A percentile compares a stretch with the other conserved stretches of the same genome.
Evolutionary conservation across 352 stramenopile genomes (phyloP).

Genomic region (Globisporangium parvum): DNA sequence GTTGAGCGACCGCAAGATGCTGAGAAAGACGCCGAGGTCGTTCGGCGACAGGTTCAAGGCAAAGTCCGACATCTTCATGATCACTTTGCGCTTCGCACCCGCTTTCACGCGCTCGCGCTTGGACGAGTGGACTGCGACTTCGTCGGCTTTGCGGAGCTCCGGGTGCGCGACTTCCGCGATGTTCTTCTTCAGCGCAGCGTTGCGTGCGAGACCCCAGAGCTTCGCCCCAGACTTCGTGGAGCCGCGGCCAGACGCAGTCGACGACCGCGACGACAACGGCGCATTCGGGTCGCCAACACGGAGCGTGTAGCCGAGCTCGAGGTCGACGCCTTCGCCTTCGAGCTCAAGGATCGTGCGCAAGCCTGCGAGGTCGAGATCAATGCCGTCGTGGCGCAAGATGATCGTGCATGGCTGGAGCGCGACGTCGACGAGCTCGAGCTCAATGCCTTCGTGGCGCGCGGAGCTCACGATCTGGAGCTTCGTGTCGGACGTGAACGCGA

Average conservation of each 20-base stretch:
- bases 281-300: conserved; percentile 33
- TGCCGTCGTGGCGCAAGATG: conserved; percentile 49
- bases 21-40: conserved; percentile 75
- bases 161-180: conserved; percentile 56
- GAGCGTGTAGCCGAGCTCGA: conserved; percentile 70
- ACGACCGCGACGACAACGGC: conserved; percentile 9
- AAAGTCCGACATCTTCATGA: conserved; percentile 82
- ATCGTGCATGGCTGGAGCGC: conserved; percentile 73
- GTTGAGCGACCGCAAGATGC: conserved; percentile 57
- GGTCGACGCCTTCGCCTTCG: conserved; percentile 81
- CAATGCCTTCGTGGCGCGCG: conserved; percentile 52
- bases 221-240: conserved; percentile 29
- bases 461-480: conserved; percentile 60
- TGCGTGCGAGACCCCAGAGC: conserved; percentile 56
- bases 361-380: conserved; percentile 69
- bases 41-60: conserved; percentile 76
- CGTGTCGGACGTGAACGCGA: conserved; percentile 78
- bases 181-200: conserved; percentile 45
- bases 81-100: conserved; percentile 50
- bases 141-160: conserved; percentile 30
- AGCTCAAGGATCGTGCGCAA: conserved; percentile 78
- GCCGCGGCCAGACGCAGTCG: conserved; percentile 2
- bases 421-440: conserved; percentile 74
- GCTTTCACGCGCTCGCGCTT: conserved; percentile 44
- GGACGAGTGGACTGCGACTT: conserved; percentile 17